A percentile compares a stretch with the other conserved stretches of the same genome.
Evolutionary conservation across 371 early-diverging fungal species (phyloP).

Genomic region (Lichtheimia hyalospora): DNA sequence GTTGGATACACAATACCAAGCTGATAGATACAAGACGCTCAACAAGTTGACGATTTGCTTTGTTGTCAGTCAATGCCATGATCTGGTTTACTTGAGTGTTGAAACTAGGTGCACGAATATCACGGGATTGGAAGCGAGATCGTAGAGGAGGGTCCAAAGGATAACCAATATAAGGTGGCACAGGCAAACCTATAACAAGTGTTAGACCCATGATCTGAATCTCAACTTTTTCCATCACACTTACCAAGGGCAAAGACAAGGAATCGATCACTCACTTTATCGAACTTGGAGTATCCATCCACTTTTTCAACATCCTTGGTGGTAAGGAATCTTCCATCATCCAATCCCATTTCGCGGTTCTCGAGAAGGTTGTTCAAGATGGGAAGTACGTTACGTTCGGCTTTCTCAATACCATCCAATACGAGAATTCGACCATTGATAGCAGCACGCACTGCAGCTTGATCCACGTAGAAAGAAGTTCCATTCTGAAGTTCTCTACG

Average conservation of each 20-base stretch:
- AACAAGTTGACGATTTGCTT: constrained; percentile 30
- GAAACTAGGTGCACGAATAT: constrained; percentile 62
- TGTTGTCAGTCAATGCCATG: constrained; percentile 29
- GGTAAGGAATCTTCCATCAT: constrained; percentile 82
- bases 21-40: constrained; percentile 68
- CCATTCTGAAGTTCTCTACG: constrained; percentile 76
- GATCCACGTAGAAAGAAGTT: constrained; percentile 76
- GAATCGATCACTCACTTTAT: constrained; percentile 72
- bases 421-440: constrained; percentile 78
- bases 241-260: constrained; percentile 76
- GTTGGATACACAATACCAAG: constrained; percentile 58
- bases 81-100: constrained; percentile 60
- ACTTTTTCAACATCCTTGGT: constrained; percentile 56
- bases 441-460: constrained; percentile 82
- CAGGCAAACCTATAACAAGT: constrained; percentile 57
- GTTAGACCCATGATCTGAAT: background rate
- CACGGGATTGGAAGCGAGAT: constrained; percentile 77
- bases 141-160: constrained; percentile 85
- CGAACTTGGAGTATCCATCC: constrained; percentile 37
- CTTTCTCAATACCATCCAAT: constrained; percentile 83
- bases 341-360: constrained; percentile 86
- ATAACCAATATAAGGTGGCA: constrained; percentile 78
- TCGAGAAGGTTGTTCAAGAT: constrained; percentile 86
- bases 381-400: constrained; percentile 86
- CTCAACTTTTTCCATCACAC: background rate